A percentile compares a stretch with the other conserved stretches of the same genome.
Conservation (phyloP, 78 protist genomes). For the Tieghemostelium lacteum region DNA sequence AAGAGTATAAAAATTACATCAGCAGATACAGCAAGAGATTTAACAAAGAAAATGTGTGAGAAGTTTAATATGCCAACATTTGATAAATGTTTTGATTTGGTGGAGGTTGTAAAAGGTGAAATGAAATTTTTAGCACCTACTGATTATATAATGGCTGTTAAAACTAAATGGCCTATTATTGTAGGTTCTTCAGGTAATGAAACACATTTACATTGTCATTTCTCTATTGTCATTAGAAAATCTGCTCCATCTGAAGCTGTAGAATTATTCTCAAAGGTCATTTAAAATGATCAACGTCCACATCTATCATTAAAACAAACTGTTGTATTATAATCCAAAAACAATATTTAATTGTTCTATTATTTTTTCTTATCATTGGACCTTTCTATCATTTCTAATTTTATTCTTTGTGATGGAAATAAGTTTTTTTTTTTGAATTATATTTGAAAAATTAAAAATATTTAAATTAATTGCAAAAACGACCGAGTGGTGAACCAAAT, state of each 20-base stretch:
- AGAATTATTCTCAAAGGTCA: conserved; percentile 21
- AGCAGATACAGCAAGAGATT: conserved; percentile 43
- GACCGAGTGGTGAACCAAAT: no score
- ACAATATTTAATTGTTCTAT: no score
- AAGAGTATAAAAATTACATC: conserved; percentile 28
- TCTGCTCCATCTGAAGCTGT: conserved; percentile 48
- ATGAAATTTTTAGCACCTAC: conserved; percentile 13
- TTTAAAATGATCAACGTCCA: no score
- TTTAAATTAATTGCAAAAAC: no score
- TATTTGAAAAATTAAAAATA: no score
- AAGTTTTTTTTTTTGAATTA: no score
- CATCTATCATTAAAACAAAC: no score
- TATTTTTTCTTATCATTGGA: no score
- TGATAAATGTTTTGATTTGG: conserved; percentile 69
- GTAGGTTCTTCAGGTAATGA: conserved; percentile 64
- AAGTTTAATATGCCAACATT: conserved; percentile 66
- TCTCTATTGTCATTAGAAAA: conserved; percentile 36
- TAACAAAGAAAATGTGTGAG: conserved; percentile 37
- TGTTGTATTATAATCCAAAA: no score
- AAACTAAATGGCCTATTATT: conserved; percentile 66
- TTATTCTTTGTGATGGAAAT: no score
- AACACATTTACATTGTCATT: conserved; percentile 53
- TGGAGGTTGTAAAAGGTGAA: conserved; percentile 39
- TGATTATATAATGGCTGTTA: conserved; percentile 6
- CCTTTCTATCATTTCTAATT: no score